phyloP scores from a whole-genome alignment of 139 green algal species.

The Ettlia oleoabundans region DNA sequence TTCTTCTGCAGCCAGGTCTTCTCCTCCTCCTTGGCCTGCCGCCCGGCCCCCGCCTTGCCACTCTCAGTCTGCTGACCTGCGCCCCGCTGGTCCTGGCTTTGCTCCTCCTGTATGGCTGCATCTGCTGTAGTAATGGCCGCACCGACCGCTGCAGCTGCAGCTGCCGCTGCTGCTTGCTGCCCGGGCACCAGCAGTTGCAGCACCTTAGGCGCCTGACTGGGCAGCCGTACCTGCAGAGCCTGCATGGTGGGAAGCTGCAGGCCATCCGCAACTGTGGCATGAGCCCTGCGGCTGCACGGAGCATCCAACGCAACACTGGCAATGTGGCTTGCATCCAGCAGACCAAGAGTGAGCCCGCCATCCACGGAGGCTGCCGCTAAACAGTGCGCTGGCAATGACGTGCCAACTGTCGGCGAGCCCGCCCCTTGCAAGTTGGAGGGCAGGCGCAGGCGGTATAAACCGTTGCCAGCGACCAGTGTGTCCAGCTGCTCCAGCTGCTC shows the following conservation, averaged over 20 bases:
- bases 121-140: not conserved
- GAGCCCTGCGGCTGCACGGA: not conserved
- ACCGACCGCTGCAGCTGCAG: not conserved
- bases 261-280: not conserved
- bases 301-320: not conserved
- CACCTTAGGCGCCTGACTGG: not conserved
- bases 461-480: not conserved
- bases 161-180: not conserved
- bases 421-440: not conserved
- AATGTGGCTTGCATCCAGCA: not conserved
- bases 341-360: slow-evolving; percentile 1
- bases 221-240: slow-evolving; percentile 11
- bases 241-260: slow-evolving; percentile 3
- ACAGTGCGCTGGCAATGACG: slow-evolving; percentile 12
- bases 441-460: slow-evolving; percentile 22
- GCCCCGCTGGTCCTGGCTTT: not conserved
- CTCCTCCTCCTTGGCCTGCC: slow-evolving; percentile 26
- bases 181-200: slow-evolving; percentile 4
- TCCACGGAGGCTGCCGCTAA: not conserved
- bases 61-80: not conserved
- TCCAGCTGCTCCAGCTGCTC: not conserved
- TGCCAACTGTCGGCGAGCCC: not conserved
- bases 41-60: not conserved
- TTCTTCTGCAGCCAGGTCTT: slow-evolving; percentile 48
- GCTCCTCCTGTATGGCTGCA: not conserved